phyloP scores from a whole-genome alignment of 2,329 filamentous ascomycete species.

The Fusarium abutilonis region DNA sequence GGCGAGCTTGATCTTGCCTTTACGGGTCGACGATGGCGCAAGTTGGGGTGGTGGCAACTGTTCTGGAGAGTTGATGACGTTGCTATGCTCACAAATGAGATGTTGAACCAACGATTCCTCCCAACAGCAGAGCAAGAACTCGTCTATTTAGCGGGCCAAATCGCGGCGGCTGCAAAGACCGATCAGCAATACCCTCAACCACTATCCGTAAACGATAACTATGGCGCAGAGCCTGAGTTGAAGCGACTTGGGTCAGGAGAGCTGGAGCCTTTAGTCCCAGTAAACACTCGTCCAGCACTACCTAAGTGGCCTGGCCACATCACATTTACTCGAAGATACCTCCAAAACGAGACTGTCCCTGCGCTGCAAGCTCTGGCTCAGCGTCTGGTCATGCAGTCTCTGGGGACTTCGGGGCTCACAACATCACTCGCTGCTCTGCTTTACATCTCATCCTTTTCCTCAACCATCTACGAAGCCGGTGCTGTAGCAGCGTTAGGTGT shows the following conservation, averaged over 20 bases:
- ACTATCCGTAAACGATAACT: slow-evolving; percentile 29
- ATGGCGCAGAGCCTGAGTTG: slow-evolving; percentile 6
- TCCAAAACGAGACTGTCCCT: slow-evolving; percentile 73
- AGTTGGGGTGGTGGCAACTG: slow-evolving; percentile 91
- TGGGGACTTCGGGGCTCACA: slow-evolving; percentile 75
- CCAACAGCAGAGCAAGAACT: slow-evolving; percentile 79
- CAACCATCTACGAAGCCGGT: slow-evolving; percentile 68
- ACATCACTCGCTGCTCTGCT: slow-evolving; percentile 64
- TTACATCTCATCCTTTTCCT: slow-evolving; percentile 65
- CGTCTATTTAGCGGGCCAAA: slow-evolving; percentile 83
- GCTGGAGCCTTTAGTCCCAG: slow-evolving; percentile 41
- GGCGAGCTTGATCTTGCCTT: slow-evolving; percentile 83
- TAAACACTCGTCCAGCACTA: slow-evolving; percentile 33
- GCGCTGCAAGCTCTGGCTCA: slow-evolving; percentile 78
- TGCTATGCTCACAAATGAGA: slow-evolving; percentile 80
- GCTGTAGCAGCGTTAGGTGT: slow-evolving; percentile 69
- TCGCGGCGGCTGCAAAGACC: slow-evolving; percentile 61
- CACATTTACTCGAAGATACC: slow-evolving; percentile 71
- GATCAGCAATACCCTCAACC: slow-evolving; percentile 52
- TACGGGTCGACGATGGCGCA: slow-evolving; percentile 77
- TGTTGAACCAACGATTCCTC: slow-evolving; percentile 81
- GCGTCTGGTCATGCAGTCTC: slow-evolving; percentile 76
- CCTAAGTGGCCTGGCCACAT: slow-evolving; percentile 80
- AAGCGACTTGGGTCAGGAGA: slow-evolving; percentile 42
- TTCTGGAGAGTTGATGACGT: slow-evolving; percentile 97